Evolutionary conservation across 2,329 filamentous ascomycete species (phyloP), one percentile per base, ranked within the genome.

Genomic region (Apiospora sp.): DNA sequence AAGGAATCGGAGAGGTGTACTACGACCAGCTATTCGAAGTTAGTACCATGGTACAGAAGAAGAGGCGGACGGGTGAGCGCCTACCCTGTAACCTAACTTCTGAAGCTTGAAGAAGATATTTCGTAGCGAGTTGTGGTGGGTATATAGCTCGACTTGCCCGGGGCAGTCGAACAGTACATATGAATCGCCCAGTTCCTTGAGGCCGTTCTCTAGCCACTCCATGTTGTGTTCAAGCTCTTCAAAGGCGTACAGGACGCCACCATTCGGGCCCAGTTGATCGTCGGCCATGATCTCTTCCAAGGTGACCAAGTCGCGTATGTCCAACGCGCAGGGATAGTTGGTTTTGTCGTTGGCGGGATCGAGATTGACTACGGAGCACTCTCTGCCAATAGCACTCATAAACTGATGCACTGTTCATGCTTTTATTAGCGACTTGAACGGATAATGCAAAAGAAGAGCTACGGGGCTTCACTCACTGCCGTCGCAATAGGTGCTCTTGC

Each of bases 401-500:
- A 99, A 99, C 85, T 99, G 96, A 80, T 98, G 94, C 93, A 99
- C 91, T 92, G 73, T 13, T 13, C 37, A 68, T 67, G 4, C 37
- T 16, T 69, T 37, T 10, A 69, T 76, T 68, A 76, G 72, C 69
- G 22, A 8, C 22, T 14, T 24, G 58, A 34, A 41, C 19, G 4
- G 54, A 19, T 22, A 41, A 41, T 12, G 34, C 3, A 22, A 41
- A 34, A 44, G n/a, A 64, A 10, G 34, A 58, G 58, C 19, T 71
- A 16, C 12, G 24, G 19, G 6, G 27, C 67, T 49, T 61, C 71
- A 80, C 90, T 82, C 83, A 92, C 91, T 98, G 81, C 96, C 96
- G 91, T 98, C 94, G 87, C 96, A 98, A 82, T 98, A 98, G 10
- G 96, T 99, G 76, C 95, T 98, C 86, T 99, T 99, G 74, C 96